Evolutionary conservation across 306 rosid genomes (phyloP).

Genomic region (Glycine tomentella): DNA sequence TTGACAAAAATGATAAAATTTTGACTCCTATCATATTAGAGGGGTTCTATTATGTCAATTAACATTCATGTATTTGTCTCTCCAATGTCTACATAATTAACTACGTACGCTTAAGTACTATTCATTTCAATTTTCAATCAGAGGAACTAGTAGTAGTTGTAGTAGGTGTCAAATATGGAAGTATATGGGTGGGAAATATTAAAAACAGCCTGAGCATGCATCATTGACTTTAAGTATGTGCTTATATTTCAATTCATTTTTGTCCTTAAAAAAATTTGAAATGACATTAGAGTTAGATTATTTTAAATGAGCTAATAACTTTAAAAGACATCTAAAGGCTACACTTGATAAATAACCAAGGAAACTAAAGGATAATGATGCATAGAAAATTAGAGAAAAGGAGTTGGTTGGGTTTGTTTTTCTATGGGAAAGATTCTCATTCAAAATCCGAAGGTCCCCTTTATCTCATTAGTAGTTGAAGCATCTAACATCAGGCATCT

Average conservation of each 20-base stretch:
- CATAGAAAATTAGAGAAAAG: constrained; percentile 9
- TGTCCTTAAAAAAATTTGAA: not conserved
- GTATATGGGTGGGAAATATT: constrained; percentile 12
- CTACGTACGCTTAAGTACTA: not conserved
- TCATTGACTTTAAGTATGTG: constrained; percentile 14
- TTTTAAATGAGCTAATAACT: constrained; percentile 13
- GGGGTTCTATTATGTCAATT: not conserved
- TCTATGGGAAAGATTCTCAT: constrained; percentile 41
- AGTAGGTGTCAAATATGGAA: constrained; percentile 15
- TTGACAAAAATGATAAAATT: not conserved
- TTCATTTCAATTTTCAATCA: constrained; percentile 16
- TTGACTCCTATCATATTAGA: not conserved
- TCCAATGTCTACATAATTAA: not conserved
- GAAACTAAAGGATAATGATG: constrained; percentile 36
- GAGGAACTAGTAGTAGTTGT: constrained; percentile 9
- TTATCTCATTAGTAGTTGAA: constrained; percentile 47
- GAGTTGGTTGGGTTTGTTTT: constrained; percentile 19
- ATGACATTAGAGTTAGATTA: not conserved
- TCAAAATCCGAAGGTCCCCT: constrained; percentile 33
- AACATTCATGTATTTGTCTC: constrained; percentile 26
- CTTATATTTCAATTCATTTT: constrained; percentile 12
- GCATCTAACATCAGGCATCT: constrained; percentile 46
- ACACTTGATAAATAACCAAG: too few relatives aligned
- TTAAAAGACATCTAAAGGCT: constrained; percentile 41
- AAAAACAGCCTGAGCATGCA: not conserved